Evolutionary conservation across 1,139 yeast genomes (phyloP).

Genomic region (Magnusiomyces sp.): DNA sequence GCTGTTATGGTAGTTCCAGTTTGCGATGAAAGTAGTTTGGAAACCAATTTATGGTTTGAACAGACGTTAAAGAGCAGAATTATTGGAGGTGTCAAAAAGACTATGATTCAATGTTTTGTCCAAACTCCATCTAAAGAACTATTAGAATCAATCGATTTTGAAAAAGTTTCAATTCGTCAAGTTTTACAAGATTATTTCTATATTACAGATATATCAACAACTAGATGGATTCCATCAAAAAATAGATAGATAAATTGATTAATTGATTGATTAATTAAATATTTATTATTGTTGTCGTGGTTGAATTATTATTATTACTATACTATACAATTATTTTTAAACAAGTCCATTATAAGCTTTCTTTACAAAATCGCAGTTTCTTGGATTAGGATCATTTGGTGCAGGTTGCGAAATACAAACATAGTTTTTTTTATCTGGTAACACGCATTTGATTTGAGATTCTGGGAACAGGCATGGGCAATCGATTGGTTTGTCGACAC

Average conservation of each 20-base stretch:
- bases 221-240: too few relatives aligned
- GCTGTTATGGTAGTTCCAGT: slow-evolving; percentile 47
- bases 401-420: slow-evolving; percentile 81
- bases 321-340: slow-evolving; percentile 20
- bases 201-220: not conserved
- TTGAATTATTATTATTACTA: too few relatives aligned
- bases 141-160: too few relatives aligned
- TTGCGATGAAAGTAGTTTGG: slow-evolving; percentile 49
- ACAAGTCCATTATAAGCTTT: slow-evolving; percentile 39
- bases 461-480: slow-evolving; percentile 91
- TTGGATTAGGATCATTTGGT: slow-evolving; percentile 24
- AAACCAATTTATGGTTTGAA: slow-evolving; percentile 61
- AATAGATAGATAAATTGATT: too few relatives aligned
- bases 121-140: too few relatives aligned
- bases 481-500: slow-evolving; percentile 59
- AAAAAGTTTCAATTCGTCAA: not conserved
- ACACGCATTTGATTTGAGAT: slow-evolving; percentile 70
- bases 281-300: too few relatives aligned
- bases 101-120: slow-evolving; percentile 60
- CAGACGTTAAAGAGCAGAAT: slow-evolving; percentile 67
- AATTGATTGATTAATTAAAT: too few relatives aligned
- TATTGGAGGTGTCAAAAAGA: slow-evolving; percentile 79
- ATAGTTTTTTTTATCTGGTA: slow-evolving; percentile 56
- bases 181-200: not conserved
- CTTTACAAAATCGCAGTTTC: slow-evolving; percentile 32